Percentiles rank a stretch among this genome's conserved stretches.
These are phyloP conservation scores for Podospora fimiseda DNA, from an alignment of 495 filamentous ascomycete genomes.

Conservation along the genomic window DNA sequence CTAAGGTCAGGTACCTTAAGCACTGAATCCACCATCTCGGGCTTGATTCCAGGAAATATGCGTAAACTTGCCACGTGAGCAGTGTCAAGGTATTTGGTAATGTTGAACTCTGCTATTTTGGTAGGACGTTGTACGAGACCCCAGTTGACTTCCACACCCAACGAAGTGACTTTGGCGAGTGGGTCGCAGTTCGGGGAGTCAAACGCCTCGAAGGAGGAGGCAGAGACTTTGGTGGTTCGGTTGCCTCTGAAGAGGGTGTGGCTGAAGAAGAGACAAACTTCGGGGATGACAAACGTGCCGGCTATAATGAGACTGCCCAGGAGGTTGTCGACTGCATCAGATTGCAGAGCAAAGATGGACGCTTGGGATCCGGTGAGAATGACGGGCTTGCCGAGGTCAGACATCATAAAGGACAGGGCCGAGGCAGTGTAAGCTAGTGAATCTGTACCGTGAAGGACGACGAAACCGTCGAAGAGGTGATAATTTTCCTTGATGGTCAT, in stretches of 20 bases:
- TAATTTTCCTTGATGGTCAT: conserved; percentile 67
- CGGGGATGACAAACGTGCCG: conserved; percentile 92
- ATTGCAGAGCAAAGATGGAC: conserved; percentile 87
- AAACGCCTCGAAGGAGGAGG: conserved; percentile 82
- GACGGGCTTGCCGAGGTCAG: conserved; percentile 85
- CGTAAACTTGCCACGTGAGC: conserved; percentile 86
- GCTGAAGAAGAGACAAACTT: conserved; percentile 95
- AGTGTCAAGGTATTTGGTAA: conserved; percentile 75
- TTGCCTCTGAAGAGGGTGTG: conserved; percentile 90
- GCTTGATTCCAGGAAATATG: conserved; percentile 93
- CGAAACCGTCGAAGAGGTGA: conserved; percentile 86
- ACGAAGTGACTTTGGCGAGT: conserved; percentile 70
- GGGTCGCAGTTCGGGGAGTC: conserved; percentile 76
- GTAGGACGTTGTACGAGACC: conserved; percentile 69
- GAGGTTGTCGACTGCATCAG: conserved; percentile 93
- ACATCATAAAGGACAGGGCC: conserved; percentile 90
- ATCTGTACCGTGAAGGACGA: conserved; percentile 95
- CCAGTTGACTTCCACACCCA: conserved; percentile 82
- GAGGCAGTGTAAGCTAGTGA: conserved; percentile 88
- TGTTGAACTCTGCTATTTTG: conserved; percentile 63
- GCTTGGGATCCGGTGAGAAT: conserved; percentile 89
- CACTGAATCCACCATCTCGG: conserved; percentile 90
- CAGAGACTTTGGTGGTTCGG: conserved; percentile 80
- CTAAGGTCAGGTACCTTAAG: conserved; percentile 69
- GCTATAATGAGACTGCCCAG: conserved; percentile 89